phyloP scores from a whole-genome alignment of 2,329 filamentous ascomycete species.

The Canariomyces notabilis region DNA sequence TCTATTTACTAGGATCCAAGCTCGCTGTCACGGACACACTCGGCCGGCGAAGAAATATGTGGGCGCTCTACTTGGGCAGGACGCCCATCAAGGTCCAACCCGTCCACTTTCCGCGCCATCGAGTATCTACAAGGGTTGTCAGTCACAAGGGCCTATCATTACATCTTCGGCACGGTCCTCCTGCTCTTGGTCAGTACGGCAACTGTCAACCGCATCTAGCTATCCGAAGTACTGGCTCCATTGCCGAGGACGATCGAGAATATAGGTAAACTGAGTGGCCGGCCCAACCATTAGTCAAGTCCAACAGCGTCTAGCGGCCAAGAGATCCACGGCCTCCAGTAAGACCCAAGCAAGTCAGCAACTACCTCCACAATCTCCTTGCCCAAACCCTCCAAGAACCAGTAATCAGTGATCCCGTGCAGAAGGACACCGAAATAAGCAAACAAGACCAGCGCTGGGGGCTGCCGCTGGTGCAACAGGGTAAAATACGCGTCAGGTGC shows the following conservation, averaged over 20 bases:
- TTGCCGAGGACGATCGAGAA: neutral
- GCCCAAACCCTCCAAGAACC: slow-evolving; percentile 3
- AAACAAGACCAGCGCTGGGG: slow-evolving; percentile 4
- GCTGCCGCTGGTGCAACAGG: slow-evolving; percentile 2
- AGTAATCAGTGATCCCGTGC: neutral
- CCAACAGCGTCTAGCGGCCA: neutral
- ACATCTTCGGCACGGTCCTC: too few species aligned
- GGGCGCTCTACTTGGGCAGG: too few species aligned
- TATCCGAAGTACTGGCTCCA: neutral
- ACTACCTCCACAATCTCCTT: slow-evolving; percentile 4
- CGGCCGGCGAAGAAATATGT: too few species aligned
- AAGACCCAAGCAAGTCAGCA: slow-evolving; percentile 1
- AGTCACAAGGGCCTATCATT: too few species aligned
- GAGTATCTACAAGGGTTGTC: too few species aligned
- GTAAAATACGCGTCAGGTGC: slow-evolving; percentile 1
- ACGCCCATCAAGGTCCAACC: too few species aligned
- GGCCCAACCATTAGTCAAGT: neutral
- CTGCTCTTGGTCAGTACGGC: too few species aligned
- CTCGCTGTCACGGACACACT: neutral
- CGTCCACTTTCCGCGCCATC: too few species aligned
- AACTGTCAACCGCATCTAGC: slow-evolving; percentile 1
- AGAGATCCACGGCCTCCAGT: slow-evolving; percentile 5
- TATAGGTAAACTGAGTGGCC: neutral
- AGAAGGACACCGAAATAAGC: slow-evolving; percentile 1
- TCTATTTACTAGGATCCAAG: neutral